Base-by-base conservation (phyloP, 805 yeast genomes). In the Wickerhamomyces chambardii region DNA sequence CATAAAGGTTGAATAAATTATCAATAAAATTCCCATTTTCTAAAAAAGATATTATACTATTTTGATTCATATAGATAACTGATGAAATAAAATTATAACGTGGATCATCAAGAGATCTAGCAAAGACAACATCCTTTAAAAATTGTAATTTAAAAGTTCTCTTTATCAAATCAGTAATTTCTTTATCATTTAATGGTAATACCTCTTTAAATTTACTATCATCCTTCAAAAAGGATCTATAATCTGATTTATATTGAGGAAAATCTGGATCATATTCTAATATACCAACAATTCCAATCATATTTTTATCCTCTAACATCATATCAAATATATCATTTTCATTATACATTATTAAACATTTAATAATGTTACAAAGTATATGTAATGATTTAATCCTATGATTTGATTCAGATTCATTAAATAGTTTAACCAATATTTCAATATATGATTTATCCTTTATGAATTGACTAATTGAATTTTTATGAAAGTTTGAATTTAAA, bases 181-280 rank as follows among this genome's bases (percentile, higher is more conserved):
- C 60, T 2, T 59, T 58, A 46, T 76, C 70, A 3, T 68, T 60
- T 11, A 80, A 63, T 1, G 87, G 86, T 14, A 84, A 59, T 4
- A 87, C 83, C 44, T 81, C 80, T 53, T 80, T 81, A 59, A 84
- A 81, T 29, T 67, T 66, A 6, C 78, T 59, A 31, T 75, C 74
- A 41, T 76, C 69, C 4, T 53, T 50, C 24, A 86, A 54, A 49
- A 73, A 81, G 17, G 73, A 74, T 35, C 96, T 63, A 59, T 84
- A 85, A 46, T 84, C 81, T 4, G 95, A 85, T 55, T 85, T 87
- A 43, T 69, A 68, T 12, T 67, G 66, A 2, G 96, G 95, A 48
- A 72, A 85, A 37, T 84, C 95, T 0, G 92, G 83, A 54, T 92
- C 97, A 55, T 86, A 82, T 55, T 92, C 98, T 32, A 90, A 58